Conservation (phyloP, 306 rosid genomes). For the Acmispon strigosus region DNA sequence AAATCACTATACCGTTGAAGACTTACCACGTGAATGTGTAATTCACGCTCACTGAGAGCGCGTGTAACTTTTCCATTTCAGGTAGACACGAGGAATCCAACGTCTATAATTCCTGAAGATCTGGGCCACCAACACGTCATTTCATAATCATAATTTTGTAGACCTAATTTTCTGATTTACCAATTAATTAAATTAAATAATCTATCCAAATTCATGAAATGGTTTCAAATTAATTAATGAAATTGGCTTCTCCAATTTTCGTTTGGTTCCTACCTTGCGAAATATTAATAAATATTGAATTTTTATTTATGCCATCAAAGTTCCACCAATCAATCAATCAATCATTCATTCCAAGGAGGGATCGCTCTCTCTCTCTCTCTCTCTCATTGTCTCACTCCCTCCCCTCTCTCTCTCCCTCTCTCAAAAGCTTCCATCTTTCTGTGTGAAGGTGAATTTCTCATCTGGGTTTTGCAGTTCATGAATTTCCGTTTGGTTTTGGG, state of each 20-base stretch:
- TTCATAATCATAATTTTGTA: slow-evolving; percentile 18
- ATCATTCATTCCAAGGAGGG: slow-evolving; percentile 50
- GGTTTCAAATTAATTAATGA: background rate
- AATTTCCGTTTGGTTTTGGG: background rate
- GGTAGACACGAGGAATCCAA: slow-evolving; percentile 29
- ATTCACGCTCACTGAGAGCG: background rate
- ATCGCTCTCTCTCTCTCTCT: slow-evolving; percentile 25
- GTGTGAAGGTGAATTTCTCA: slow-evolving; percentile 31
- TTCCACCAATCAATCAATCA: slow-evolving; percentile 62
- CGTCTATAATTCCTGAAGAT: slow-evolving; percentile 32
- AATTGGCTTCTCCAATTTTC: background rate
- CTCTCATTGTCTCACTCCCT: slow-evolving; percentile 3
- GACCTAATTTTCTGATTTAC: slow-evolving; percentile 1
- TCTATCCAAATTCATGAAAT: background rate
- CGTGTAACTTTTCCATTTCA: background rate
- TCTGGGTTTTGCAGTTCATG: slow-evolving; percentile 12
- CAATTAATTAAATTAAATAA: background rate
- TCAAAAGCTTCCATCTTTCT: slow-evolving; percentile 3
- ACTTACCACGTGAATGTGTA: background rate
- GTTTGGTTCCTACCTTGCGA: background rate
- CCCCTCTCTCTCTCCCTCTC: slow-evolving; percentile 21
- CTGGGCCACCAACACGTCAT: slow-evolving; percentile 18
- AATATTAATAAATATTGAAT: slow-evolving; percentile 6
- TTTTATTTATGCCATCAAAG: slow-evolving; percentile 16
- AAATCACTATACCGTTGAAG: slow-evolving; percentile 18